phyloP scores from a whole-genome alignment of 2,329 filamentous ascomycete species.

The Aspergillus latus region DNA sequence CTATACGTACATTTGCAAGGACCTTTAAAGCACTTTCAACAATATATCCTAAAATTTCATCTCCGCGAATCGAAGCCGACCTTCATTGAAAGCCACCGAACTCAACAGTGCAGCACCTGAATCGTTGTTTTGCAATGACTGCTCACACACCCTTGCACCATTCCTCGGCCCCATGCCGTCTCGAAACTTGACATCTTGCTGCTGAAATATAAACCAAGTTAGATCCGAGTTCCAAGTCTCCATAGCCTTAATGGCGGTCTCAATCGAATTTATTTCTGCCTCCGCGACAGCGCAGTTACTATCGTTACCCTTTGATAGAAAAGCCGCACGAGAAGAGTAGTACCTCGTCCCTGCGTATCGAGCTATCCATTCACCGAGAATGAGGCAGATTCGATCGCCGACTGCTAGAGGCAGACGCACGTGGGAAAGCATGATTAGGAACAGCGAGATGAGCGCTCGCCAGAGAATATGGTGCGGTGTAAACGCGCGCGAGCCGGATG shows the following conservation, averaged over 20 bases:
- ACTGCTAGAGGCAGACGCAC: conserved; percentile 42
- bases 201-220: conserved; percentile 43
- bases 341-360: conserved; percentile 37
- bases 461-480: conserved; percentile 42
- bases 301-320: background rate
- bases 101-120: background rate
- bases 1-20: no score
- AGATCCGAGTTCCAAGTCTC: conserved; percentile 44
- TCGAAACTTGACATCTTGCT: conserved; percentile 17
- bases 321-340: conserved; percentile 25
- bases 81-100: conserved; percentile 4
- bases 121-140: background rate
- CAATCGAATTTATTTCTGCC: conserved; percentile 24
- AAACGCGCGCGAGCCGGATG: conserved; percentile 32
- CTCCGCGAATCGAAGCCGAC: conserved; percentile 8
- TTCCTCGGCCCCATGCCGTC: conserved; percentile 20
- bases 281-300: background rate
- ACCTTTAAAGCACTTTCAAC: no score
- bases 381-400: conserved; percentile 43
- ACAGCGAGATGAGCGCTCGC: conserved; percentile 39
- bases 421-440: conserved; percentile 40
- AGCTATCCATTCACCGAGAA: conserved; percentile 39
- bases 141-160: background rate
- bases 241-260: conserved; percentile 39
- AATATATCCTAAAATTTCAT: conserved; percentile 6